A percentile compares a stretch with the other conserved stretches of the same genome.
Evolutionary conservation across 129 eudicot genomes (phyloP).

Genomic region (Helianthus tuberosus): DNA sequence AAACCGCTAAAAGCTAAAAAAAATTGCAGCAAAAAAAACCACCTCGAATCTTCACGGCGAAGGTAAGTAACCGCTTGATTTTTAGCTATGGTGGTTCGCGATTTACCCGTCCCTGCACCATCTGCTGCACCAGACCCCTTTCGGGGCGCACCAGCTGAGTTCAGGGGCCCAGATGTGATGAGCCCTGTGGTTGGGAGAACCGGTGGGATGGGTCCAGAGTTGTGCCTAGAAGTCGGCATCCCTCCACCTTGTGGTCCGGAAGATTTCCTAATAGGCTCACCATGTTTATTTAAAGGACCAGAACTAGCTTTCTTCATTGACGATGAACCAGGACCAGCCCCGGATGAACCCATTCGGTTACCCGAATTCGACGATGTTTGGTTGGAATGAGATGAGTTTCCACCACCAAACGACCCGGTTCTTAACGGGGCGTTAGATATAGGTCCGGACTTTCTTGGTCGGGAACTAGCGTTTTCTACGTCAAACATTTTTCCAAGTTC

Average conservation of each 20-base stretch:
- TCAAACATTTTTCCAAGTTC: slow-evolving; percentile 95
- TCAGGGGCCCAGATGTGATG: slow-evolving; percentile 82
- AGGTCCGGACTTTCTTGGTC: slow-evolving; percentile 79
- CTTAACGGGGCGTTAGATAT: slow-evolving; percentile 61
- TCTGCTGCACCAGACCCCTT: slow-evolving; percentile 74
- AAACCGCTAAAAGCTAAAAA: slow-evolving; percentile 31
- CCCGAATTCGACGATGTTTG: slow-evolving; percentile 53
- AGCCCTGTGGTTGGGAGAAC: slow-evolving; percentile 84
- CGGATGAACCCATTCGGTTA: slow-evolving; percentile 40
- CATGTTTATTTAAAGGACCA: slow-evolving; percentile 87
- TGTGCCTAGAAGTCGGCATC: slow-evolving; percentile 64
- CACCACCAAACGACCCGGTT: slow-evolving; percentile 81
- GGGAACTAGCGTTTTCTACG: slow-evolving; percentile 58
- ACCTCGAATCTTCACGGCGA: slow-evolving; percentile 47
- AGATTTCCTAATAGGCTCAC: slow-evolving; percentile 80
- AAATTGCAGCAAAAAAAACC: slow-evolving; percentile 28
- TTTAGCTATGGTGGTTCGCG: slow-evolving; percentile 49
- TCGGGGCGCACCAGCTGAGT: slow-evolving; percentile 81
- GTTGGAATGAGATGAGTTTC: slow-evolving; percentile 52
- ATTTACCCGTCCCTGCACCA: slow-evolving; percentile 49
- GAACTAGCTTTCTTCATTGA: slow-evolving; percentile 81
- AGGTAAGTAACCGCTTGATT: slow-evolving; percentile 82
- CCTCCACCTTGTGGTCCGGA: slow-evolving; percentile 90
- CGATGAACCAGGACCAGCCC: slow-evolving; percentile 59
- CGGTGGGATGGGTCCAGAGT: slow-evolving; percentile 82